Evolutionary conservation across 2,329 filamentous ascomycete genomes (phyloP).

Genomic region (Fusarium hostae): DNA sequence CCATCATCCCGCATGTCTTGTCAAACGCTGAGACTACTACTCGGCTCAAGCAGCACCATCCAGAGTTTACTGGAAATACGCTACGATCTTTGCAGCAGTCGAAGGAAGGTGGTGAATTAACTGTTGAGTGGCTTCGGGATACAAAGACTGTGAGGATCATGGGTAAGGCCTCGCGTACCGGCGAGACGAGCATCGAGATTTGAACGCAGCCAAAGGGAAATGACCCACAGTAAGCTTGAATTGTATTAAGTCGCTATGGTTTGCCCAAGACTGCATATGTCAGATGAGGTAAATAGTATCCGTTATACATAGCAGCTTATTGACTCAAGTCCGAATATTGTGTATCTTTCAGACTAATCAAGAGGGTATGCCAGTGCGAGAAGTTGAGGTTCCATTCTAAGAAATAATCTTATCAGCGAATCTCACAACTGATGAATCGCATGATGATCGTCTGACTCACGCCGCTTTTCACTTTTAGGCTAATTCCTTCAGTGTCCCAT

Average conservation of each 20-base stretch:
- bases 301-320: rapidly evolving
- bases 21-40: background rate
- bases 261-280: background rate
- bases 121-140: background rate
- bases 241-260: background rate
- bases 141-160: conserved; percentile 2
- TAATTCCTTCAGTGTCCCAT: background rate
- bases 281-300: rapidly evolving
- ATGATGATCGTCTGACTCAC: background rate
- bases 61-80: background rate
- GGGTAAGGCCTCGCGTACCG: background rate
- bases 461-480: background rate
- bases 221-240: rapidly evolving
- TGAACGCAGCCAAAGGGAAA: background rate
- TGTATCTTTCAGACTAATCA: rapidly evolving
- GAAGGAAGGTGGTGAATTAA: conserved; percentile 6
- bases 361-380: background rate
- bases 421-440: background rate
- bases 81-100: conserved; percentile 5
- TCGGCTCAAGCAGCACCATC: background rate
- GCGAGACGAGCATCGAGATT: background rate
- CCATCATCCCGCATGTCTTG: background rate
- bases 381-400: rapidly evolving
- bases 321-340: background rate
- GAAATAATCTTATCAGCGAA: rapidly evolving